Percentiles rank a stretch among this genome's conserved stretches.
Evolutionary conservation across 176 grass and related monocot genomes (phyloP).

Genomic region (Musa troglodytarum): DNA sequence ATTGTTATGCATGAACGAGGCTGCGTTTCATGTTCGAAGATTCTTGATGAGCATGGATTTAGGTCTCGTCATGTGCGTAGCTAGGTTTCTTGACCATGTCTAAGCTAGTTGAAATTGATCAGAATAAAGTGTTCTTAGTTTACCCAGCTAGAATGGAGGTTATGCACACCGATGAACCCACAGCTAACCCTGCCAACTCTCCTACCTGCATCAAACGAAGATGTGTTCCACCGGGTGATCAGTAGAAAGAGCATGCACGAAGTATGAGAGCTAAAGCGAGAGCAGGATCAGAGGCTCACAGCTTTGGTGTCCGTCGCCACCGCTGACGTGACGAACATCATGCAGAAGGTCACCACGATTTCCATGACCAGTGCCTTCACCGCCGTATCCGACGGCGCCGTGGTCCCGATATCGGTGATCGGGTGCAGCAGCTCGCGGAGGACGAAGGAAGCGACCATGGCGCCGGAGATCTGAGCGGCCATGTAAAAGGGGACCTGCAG

Average conservation of each 20-base stretch:
- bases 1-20: too few species aligned
- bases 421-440: conserved; percentile 70
- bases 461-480: conserved; percentile 72
- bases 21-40: too few species aligned
- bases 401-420: conserved; percentile 47
- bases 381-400: conserved; percentile 49
- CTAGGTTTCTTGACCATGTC: too few species aligned
- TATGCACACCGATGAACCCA: conserved; percentile 93
- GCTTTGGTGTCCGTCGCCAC: conserved; percentile 88
- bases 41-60: too few species aligned
- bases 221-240: neutral
- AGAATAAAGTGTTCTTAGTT: neutral
- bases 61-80: too few species aligned
- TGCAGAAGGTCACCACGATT: conserved; percentile 84
- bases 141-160: conserved; percentile 97
- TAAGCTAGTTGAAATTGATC: too few species aligned
- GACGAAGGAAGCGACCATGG: conserved; percentile 63
- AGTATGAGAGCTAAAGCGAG: neutral
- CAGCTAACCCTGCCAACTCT: conserved; percentile 90
- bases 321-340: conserved; percentile 97
- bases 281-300: conserved; percentile 21
- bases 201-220: conserved; percentile 55
- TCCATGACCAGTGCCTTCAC: conserved; percentile 71
- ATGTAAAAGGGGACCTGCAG: conserved; percentile 95
- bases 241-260: neutral